Evolutionary conservation across 768 basidiomycete genomes (phyloP), one percentile per base, ranked within the genome.

Genomic region (Hysterangium stoloniferum): DNA sequence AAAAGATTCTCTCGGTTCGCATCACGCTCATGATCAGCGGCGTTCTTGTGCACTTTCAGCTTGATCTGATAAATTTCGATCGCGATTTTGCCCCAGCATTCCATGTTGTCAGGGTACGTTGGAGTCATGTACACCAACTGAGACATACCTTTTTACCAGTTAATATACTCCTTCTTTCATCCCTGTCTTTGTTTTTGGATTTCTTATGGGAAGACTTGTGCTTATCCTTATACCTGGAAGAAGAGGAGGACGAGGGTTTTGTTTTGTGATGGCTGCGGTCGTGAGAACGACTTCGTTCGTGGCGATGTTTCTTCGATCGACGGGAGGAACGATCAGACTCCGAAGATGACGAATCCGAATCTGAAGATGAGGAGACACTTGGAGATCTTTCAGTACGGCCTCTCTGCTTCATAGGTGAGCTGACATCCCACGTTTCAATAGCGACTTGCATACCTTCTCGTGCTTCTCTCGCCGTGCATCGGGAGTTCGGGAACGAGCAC

Each of bases 21-120:
- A 53, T 82, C 80, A 55, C 77, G 65, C 58, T 78, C 78, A 34
- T 73, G 62, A 53, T 81, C 80, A 17, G 64, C 72, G 35, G 73
- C 74, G 46, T 78, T 77, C 58, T 77, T 79, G 67, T 76, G 77
- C 11, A 82, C 75, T 61, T 79, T 81, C 35, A 81, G 61, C 60
- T 81, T 81, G 42, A 81, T 81, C 80, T 81, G 52, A 17, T 20
- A 36, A 19, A 6, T 36, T 46, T 8, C 12, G 7, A 17, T 6
- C 11, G 22, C 32, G 24, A 33, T 19, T 22, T 24, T n/a, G 35
- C 27, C 41, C 17, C 24, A 28, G 33, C 15, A 31, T 43, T 12
- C 24, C 13, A 51, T n/a, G 32, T 49, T 11, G 38, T 42, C 31
- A 36, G 37, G 22, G 8, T 37, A 31, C 29, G 20, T 49, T 17